A percentile compares a stretch with the other conserved stretches of the same genome.
These are phyloP conservation scores for Neonothopanus nambi DNA, from an alignment of 1,284 basidiomycete species.

Conservation along the genomic window DNA sequence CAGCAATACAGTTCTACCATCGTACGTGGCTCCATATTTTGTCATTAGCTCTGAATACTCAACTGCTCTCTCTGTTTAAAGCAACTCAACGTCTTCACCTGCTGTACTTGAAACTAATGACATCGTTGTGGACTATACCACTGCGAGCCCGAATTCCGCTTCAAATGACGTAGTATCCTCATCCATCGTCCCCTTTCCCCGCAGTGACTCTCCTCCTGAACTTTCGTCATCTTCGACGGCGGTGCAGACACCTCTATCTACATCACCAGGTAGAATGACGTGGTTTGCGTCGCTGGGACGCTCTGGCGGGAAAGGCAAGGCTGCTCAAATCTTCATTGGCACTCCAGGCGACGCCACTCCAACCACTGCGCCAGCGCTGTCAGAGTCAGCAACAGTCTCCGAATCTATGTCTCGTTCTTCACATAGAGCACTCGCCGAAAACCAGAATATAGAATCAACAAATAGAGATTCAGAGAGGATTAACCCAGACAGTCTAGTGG, in stretches of 20 bases:
- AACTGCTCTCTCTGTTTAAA: background rate
- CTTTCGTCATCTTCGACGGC: background rate
- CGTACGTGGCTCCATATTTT: background rate
- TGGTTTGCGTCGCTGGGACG: slow-evolving; percentile 16
- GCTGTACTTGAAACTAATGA: background rate
- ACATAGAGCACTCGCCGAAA: no score
- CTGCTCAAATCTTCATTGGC: background rate
- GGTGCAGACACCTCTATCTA: background rate
- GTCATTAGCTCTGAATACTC: background rate
- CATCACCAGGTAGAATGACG: background rate
- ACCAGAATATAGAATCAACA: no score
- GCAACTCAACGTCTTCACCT: background rate
- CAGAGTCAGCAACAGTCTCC: background rate
- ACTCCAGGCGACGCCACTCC: background rate
- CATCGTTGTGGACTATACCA: background rate
- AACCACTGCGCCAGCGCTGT: background rate
- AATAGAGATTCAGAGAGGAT: no score
- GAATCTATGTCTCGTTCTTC: no score
- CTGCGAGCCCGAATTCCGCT: background rate
- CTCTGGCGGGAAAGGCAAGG: slow-evolving; percentile 14
- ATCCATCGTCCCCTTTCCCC: no score
- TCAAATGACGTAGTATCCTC: no score
- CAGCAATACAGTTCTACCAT: background rate
- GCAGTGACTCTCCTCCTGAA: no score
- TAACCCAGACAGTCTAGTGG: background rate